Base-by-base conservation (phyloP, 768 basidiomycete species). In the Podaxis sp. region DNA sequence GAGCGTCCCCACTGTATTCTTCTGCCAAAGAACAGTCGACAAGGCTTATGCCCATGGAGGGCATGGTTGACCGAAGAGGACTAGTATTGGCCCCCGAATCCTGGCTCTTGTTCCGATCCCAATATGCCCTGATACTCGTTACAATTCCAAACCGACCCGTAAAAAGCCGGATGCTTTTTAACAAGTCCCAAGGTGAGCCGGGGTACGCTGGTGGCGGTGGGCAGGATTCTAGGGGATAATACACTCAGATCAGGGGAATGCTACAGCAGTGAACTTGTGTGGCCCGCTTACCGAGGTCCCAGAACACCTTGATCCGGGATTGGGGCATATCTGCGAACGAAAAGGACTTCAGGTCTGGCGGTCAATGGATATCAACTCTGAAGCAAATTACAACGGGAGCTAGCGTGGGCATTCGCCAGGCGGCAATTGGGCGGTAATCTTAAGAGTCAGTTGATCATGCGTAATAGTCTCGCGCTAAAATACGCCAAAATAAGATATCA, bases 211-310 rank as follows among this genome's bases (percentile, higher is more conserved):
- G 12, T 37, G 58, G 46, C 40, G 48, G 44, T 37, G 60, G 61
- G 26, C 61, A 66, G 15, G 58, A 46, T 37, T 63, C 57, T 50
- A 13, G 11, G 26, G 49, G 49, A 24, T n/a, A 44, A 33, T 33
- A 17, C 15, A 7, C 44, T 46, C 44, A 46, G 44, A 17, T 46
- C 15, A 46, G 44, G 17, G n/a, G 44, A 44, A 46, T 7, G 44
- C 20, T 50, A 7, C 26, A 13, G 26, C 26, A 13, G 20, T 24
- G 12, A 8, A 24, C 13, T 3, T 10, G 49, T 24, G 41, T 44
- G 15, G 13, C 41, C 4, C 37, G 7, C 63, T 58, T 50, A 60
- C 66, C 66, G 8, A 66, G 46, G 44, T 66, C 66, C 66, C 66
- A 66, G 28, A 66, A 58, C 11, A 66, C 51, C 17, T 50, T 60